Percentiles rank a stretch among this genome's conserved stretches.
Evolutionary conservation across 495 filamentous ascomycete genomes (phyloP).

Genomic region (Penicillium waksmanii): DNA sequence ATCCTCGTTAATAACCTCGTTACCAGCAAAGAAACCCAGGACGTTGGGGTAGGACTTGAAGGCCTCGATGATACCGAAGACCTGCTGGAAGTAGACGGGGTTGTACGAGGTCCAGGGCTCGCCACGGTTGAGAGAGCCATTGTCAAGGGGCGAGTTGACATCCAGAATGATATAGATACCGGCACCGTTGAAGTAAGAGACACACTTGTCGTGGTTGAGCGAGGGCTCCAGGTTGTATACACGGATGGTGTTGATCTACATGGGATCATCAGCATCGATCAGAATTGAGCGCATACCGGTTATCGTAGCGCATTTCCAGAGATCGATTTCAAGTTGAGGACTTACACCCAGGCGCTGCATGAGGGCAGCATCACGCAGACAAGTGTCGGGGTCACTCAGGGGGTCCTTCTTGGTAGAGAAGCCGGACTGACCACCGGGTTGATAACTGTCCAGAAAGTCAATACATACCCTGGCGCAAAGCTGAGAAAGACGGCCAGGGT

Average conservation of each 20-base stretch:
- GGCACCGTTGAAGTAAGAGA: slow-evolving; percentile 86
- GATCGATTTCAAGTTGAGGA: background rate
- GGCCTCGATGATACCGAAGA: slow-evolving; percentile 88
- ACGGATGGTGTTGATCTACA: slow-evolving; percentile 83
- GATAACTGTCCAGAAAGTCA: slow-evolving; percentile 61
- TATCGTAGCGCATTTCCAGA: background rate
- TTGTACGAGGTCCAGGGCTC: slow-evolving; percentile 74
- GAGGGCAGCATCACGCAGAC: slow-evolving; percentile 87
- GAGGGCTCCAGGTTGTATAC: slow-evolving; percentile 89
- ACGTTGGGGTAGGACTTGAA: slow-evolving; percentile 94
- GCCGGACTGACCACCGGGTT: slow-evolving; percentile 85
- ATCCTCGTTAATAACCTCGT: slow-evolving; percentile 86
- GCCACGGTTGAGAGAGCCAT: slow-evolving; percentile 72
- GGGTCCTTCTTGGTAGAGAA: slow-evolving; percentile 75
- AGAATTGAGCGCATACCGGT: no score
- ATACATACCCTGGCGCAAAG: slow-evolving; percentile 11
- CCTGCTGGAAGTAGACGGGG: slow-evolving; percentile 73
- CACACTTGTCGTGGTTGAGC: slow-evolving; percentile 86
- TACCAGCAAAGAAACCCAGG: slow-evolving; percentile 89
- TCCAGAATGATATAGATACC: slow-evolving; percentile 75
- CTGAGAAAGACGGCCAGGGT: background rate
- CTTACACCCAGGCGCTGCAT: slow-evolving; percentile 79
- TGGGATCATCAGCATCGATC: slow-evolving; percentile 10
- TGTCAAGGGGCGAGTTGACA: slow-evolving; percentile 87
- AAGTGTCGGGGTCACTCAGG: slow-evolving; percentile 72